These are phyloP conservation scores for Zygotorulaspora danielsina DNA, from an alignment of 805 yeast genomes.

Conservation along the genomic window DNA sequence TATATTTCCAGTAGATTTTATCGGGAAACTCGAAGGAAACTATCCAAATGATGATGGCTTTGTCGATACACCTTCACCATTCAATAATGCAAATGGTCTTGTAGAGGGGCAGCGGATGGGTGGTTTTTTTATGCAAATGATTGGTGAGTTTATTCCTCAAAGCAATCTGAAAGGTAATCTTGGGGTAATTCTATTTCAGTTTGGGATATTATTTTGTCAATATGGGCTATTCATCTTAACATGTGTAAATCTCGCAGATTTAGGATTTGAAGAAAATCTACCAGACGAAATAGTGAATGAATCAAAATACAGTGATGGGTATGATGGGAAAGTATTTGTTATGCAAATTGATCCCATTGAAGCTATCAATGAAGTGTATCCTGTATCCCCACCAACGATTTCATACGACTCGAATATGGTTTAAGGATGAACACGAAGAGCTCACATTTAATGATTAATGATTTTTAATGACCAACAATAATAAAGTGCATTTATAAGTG, in stretches of 20 bases:
- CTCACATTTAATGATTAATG: not conserved
- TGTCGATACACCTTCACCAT: slow-evolving; percentile 33
- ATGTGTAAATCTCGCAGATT: slow-evolving; percentile 27
- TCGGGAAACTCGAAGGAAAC: slow-evolving; percentile 32
- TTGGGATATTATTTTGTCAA: slow-evolving; percentile 28
- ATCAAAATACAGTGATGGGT: slow-evolving; percentile 39
- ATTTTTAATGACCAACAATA: slow-evolving; percentile 1
- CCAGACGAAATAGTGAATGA: slow-evolving; percentile 10
- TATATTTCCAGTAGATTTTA: slow-evolving; percentile 36
- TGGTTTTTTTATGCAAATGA: slow-evolving; percentile 39
- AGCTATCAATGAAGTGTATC: slow-evolving; percentile 25
- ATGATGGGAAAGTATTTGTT: slow-evolving; percentile 40
- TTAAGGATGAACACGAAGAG: not conserved
- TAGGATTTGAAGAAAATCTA: slow-evolving; percentile 16
- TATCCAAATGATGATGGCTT: slow-evolving; percentile 22
- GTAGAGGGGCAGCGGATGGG: slow-evolving; percentile 36
- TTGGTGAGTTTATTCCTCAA: slow-evolving; percentile 44
- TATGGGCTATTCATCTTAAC: slow-evolving; percentile 26
- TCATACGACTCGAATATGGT: slow-evolving; percentile 1
- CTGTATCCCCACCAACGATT: slow-evolving; percentile 14
- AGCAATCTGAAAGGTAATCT: slow-evolving; percentile 35
- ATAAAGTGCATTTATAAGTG: not conserved
- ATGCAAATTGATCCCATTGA: slow-evolving; percentile 36
- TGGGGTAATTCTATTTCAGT: slow-evolving; percentile 28
- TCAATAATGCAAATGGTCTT: slow-evolving; percentile 23